phyloP scores from a whole-genome alignment of 2,329 filamentous ascomycete species.

The Fusarium stilboides region DNA sequence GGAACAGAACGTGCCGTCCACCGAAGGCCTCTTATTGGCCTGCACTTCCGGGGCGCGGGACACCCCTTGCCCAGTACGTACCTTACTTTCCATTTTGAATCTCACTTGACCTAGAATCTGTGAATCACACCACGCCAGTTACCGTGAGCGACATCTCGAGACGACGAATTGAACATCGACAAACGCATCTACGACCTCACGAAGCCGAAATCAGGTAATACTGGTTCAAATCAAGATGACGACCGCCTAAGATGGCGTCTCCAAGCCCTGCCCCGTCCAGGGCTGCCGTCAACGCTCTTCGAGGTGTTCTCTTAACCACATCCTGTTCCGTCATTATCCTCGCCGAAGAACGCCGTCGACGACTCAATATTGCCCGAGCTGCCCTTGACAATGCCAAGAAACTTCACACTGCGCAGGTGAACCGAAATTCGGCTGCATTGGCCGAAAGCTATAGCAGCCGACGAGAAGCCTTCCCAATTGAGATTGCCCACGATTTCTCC shows the following conservation, averaged over 20 bases:
- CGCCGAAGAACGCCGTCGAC: slow-evolving; percentile 70
- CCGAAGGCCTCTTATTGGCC: slow-evolving; percentile 28
- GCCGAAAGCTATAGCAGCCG: slow-evolving; percentile 46
- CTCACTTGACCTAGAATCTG: slow-evolving; percentile 11
- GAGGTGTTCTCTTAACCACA: slow-evolving; percentile 69
- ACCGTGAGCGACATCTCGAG: slow-evolving; percentile 41
- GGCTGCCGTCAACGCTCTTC: slow-evolving; percentile 69
- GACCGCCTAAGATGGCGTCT: slow-evolving; percentile 60
- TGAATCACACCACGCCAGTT: slow-evolving; percentile 45
- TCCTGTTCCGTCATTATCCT: slow-evolving; percentile 70
- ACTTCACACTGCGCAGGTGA: slow-evolving; percentile 59
- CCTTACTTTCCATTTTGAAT: slow-evolving; percentile 25
- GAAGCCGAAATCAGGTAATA: slow-evolving; percentile 11
- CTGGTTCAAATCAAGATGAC: slow-evolving; percentile 45
- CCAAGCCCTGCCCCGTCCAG: slow-evolving; percentile 68
- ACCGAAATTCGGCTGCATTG: slow-evolving; percentile 50
- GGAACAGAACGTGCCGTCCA: background rate
- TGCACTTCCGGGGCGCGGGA: background rate
- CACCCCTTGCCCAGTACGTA: slow-evolving; percentile 15
- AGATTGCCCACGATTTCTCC: slow-evolving; percentile 49
- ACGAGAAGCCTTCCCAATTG: slow-evolving; percentile 44
- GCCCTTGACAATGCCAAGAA: slow-evolving; percentile 69
- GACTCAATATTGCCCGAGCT: slow-evolving; percentile 65
- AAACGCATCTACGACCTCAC: slow-evolving; percentile 7
- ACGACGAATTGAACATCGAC: slow-evolving; percentile 44